Evolutionary conservation across 768 basidiomycete species (phyloP).

Genomic region (Termitomyces sp.): DNA sequence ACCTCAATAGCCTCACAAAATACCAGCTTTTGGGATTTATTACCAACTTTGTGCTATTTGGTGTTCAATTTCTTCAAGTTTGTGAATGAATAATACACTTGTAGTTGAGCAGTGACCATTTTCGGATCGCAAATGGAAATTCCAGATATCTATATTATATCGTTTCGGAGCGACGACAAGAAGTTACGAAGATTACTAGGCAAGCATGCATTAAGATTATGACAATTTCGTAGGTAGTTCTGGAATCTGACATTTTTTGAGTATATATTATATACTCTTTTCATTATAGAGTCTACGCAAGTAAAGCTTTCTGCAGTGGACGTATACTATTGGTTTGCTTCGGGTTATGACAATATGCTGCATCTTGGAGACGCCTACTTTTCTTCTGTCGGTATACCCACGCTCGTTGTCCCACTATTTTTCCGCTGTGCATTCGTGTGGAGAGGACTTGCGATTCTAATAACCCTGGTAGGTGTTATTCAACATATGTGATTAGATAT

Average conservation of each 20-base stretch:
- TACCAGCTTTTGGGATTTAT: not conserved
- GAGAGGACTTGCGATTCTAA: not conserved
- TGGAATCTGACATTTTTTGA: not conserved
- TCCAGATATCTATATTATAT: not conserved
- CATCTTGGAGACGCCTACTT: constrained; percentile 19
- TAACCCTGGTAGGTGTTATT: not conserved
- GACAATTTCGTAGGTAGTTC: not conserved
- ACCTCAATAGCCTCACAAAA: not conserved
- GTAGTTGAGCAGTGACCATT: not conserved
- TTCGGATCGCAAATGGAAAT: not conserved
- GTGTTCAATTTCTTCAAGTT: not conserved
- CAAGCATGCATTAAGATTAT: not conserved
- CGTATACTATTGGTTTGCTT: constrained; percentile 24
- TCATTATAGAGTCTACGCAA: constrained; percentile 25
- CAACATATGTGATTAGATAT: not conserved
- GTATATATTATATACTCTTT: not conserved
- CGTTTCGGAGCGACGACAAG: not conserved
- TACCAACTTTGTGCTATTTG: not conserved
- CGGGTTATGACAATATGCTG: constrained; percentile 25
- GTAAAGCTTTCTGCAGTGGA: constrained; percentile 23
- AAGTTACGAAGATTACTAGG: not conserved
- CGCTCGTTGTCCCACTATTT: constrained; percentile 27
- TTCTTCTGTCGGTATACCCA: constrained; percentile 24
- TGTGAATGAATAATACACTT: not conserved
- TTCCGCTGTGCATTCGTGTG: constrained; percentile 21